Evolutionary conservation across 164 flowering plant species (phyloP).

Genomic region (Hamamelis virginiana): DNA sequence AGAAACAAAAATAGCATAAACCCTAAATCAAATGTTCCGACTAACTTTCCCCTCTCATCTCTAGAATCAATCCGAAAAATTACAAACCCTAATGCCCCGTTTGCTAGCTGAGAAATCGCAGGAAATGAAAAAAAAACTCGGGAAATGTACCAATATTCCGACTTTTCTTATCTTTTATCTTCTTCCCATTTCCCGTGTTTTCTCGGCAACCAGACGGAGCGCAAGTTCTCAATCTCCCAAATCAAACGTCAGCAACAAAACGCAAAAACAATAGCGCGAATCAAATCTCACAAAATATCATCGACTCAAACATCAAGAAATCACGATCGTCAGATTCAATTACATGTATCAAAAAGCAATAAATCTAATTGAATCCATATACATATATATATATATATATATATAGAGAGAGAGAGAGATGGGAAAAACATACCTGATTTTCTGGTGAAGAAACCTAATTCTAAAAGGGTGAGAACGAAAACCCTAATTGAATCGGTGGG

Average conservation of each 20-base stretch:
- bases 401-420: not conserved
- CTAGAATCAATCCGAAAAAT: not conserved
- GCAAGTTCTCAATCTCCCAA: not conserved
- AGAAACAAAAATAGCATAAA: not conserved
- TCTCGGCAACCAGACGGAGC: constrained; percentile 2
- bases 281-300: not conserved
- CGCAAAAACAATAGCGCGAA: not conserved
- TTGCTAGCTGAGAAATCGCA: not conserved
- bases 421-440: constrained; percentile 8
- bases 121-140: not conserved
- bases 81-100: not conserved
- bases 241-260: not conserved
- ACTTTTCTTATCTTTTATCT: not conserved
- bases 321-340: not conserved
- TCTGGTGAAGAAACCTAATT: not conserved
- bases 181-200: not conserved
- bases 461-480: not conserved
- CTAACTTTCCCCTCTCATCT: too few species aligned
- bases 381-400: not conserved
- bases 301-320: not conserved
- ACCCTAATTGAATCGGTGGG: not conserved
- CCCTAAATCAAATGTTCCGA: not conserved
- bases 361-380: not conserved
- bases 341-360: not conserved
- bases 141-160: not conserved